These are phyloP conservation scores for Neopestalotiopsis sp. DNA, from an alignment of 2,329 filamentous ascomycete species.

Conservation along the genomic window DNA sequence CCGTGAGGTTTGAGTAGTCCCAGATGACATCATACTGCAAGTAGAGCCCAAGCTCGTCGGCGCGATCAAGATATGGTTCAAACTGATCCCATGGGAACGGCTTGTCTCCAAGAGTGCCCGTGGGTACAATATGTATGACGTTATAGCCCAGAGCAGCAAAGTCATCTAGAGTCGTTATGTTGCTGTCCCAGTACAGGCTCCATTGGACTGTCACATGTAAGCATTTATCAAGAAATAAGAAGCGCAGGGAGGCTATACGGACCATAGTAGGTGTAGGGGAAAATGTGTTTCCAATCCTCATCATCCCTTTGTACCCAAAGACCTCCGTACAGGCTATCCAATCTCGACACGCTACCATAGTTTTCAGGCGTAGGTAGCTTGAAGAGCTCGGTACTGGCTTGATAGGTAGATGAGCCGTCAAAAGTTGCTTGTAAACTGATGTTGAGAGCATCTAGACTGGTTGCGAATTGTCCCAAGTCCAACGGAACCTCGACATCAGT, in stretches of 20 bases:
- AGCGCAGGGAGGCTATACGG: background rate
- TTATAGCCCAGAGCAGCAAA: constrained; percentile 27
- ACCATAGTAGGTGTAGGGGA: constrained; percentile 28
- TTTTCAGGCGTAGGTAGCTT: constrained; percentile 24
- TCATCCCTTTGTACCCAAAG: constrained; percentile 25
- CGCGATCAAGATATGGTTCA: constrained; percentile 27
- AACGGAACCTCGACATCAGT: constrained; percentile 23
- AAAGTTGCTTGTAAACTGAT: constrained; percentile 23
- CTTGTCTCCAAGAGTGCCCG: constrained; percentile 23
- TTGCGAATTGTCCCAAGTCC: constrained; percentile 17
- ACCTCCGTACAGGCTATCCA: constrained; percentile 28
- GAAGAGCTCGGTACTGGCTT: constrained; percentile 22
- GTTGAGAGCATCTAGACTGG: constrained; percentile 22
- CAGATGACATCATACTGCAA: constrained; percentile 29
- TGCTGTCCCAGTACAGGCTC: constrained; percentile 28
- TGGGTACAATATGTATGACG: constrained; percentile 30
- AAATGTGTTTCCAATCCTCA: constrained; percentile 25
- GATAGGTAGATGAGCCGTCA: constrained; percentile 19
- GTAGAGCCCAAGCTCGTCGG: constrained; percentile 27
- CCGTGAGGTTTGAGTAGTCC: constrained; percentile 23
- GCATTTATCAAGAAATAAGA: background rate
- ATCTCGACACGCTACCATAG: constrained; percentile 27
- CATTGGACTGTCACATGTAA: constrained; percentile 23
- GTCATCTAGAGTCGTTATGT: constrained; percentile 27
- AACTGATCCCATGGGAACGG: constrained; percentile 28